Percentiles rank a stretch among this genome's conserved stretches.
phyloP scores from a whole-genome alignment of 495 filamentous ascomycete genomes.

The Aspergillus saccharolyticus region DNA sequence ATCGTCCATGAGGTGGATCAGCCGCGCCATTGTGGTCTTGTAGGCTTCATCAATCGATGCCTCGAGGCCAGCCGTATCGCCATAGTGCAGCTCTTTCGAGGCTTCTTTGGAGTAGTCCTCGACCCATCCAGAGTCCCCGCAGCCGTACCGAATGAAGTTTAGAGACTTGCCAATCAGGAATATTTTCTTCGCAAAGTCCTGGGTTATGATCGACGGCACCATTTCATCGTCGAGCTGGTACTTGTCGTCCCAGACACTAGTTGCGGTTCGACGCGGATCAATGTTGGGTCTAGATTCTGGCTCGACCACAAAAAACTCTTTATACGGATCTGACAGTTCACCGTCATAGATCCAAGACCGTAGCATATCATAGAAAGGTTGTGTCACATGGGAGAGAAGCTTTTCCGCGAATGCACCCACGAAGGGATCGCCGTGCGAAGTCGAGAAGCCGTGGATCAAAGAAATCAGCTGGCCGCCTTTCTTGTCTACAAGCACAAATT shows the following conservation, averaged over 20 bases:
- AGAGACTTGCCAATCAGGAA: slow-evolving; percentile 96
- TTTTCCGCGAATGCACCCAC: slow-evolving; percentile 93
- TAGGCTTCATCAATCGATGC: slow-evolving; percentile 95
- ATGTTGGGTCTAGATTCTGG: slow-evolving; percentile 47
- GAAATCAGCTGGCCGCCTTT: slow-evolving; percentile 93
- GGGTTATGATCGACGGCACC: slow-evolving; percentile 87
- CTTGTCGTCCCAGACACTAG: slow-evolving; percentile 97
- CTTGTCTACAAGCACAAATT: slow-evolving; percentile 44
- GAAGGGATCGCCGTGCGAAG: slow-evolving; percentile 91
- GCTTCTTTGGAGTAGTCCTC: slow-evolving; percentile 91
- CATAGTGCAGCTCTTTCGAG: slow-evolving; percentile 88
- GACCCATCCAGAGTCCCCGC: slow-evolving; percentile 91
- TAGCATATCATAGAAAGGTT: slow-evolving; percentile 95
- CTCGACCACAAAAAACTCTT: slow-evolving; percentile 93
- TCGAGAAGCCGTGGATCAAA: slow-evolving; percentile 86
- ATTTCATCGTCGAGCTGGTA: slow-evolving; percentile 81
- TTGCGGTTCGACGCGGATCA: slow-evolving; percentile 61
- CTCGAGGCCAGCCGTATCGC: slow-evolving; percentile 87
- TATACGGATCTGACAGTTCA: slow-evolving; percentile 90
- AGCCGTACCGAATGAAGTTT: slow-evolving; percentile 96
- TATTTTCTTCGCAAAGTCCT: slow-evolving; percentile 89
- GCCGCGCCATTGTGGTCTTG: slow-evolving; percentile 90
- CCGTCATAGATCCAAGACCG: slow-evolving; percentile 98
- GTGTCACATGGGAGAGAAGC: slow-evolving; percentile 82
- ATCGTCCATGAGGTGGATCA: slow-evolving; percentile 89